Evolutionary conservation across 2,329 filamentous ascomycete species (phyloP).

Genomic region (Macrophomina pseudophaseolina): DNA sequence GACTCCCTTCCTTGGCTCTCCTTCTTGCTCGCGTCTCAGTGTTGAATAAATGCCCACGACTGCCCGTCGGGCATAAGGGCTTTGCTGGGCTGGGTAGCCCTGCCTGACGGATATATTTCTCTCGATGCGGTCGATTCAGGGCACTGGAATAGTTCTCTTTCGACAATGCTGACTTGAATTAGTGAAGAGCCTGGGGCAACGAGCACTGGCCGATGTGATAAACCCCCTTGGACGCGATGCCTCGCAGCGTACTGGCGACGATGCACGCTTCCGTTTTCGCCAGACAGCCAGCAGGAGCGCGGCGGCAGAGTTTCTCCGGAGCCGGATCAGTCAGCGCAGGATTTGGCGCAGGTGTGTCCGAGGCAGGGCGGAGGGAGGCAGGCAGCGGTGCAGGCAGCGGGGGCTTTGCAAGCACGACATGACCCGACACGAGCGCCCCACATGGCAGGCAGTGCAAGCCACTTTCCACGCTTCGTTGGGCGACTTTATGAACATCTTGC

Average conservation of each 20-base stretch:
- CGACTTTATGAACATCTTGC: constrained; percentile 5
- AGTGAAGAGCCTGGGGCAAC: too few species aligned
- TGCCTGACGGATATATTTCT: too few species aligned
- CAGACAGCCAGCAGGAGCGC: neutral
- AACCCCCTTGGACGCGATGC: too few species aligned
- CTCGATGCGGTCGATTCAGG: too few species aligned
- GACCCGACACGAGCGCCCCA: constrained; percentile 15
- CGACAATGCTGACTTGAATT: too few species aligned
- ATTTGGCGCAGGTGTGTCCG: too few species aligned
- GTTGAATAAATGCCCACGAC: neutral
- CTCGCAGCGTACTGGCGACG: neutral
- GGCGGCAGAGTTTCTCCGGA: neutral
- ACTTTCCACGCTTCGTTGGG: neutral
- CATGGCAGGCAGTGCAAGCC: constrained; percentile 19
- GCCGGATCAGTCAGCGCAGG: neutral
- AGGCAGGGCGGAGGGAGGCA: too few species aligned
- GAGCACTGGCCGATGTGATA: too few species aligned
- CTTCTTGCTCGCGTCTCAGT: neutral
- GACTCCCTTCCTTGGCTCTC: neutral
- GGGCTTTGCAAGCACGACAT: neutral
- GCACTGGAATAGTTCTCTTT: too few species aligned
- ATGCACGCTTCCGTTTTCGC: neutral
- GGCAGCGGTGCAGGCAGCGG: too few species aligned
- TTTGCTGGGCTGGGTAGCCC: too few species aligned
- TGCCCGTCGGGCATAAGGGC: too few species aligned